Evolutionary conservation across 2,329 filamentous ascomycete genomes (phyloP), one percentile per base, ranked within the genome.

Genomic region (Pyrenochaeta sp.): DNA sequence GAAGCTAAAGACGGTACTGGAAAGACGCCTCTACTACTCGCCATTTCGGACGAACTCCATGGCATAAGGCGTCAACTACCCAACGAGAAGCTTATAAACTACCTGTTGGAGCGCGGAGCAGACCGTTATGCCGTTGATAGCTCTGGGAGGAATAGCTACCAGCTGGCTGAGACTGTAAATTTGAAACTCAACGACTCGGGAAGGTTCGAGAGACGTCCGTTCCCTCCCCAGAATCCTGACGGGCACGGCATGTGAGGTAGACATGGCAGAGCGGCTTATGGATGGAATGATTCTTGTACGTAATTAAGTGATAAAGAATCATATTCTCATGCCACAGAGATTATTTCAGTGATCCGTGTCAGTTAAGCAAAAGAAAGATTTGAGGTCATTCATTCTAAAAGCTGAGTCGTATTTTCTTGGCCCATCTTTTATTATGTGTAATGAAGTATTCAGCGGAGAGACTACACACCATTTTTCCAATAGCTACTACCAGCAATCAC

Each of bases 1-100:
- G 42, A 46, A 31, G 35, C 42, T 8, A 41, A 28, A 30, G 29
- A 46, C 13, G 36, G 28, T 15, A 35, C 20, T 14, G 42, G 36
- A 35, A 21, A 28, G 24, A 41, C 34, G 21, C 44, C 38, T 21
- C 29, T 48, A 11, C 34, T 42, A 13, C 37, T 37, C 7, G 44
- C 43, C 7, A 22, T 46, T 14, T 22, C 37, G 27, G 34, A n/a
- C 24, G 21, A 41, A 9, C n/a, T 32, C 19, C 26, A 23, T 22
- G 28, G 17, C 20, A 22, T 9, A 9, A 17, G 22, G 14, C 19
- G 29, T 28, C 13, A 17, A 14, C 13, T 13, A 21, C 15, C 30
- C 11, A 35, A 35, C 18, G 22, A 28, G 21, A 18, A 35, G 22
- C 22, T 29, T 15, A 31, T 42, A 13, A 20, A 42, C 28, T 35